Evolutionary conservation across 2,329 filamentous ascomycete species (phyloP), one percentile per base, ranked within the genome.

Genomic region (Cercospora berteroae): DNA sequence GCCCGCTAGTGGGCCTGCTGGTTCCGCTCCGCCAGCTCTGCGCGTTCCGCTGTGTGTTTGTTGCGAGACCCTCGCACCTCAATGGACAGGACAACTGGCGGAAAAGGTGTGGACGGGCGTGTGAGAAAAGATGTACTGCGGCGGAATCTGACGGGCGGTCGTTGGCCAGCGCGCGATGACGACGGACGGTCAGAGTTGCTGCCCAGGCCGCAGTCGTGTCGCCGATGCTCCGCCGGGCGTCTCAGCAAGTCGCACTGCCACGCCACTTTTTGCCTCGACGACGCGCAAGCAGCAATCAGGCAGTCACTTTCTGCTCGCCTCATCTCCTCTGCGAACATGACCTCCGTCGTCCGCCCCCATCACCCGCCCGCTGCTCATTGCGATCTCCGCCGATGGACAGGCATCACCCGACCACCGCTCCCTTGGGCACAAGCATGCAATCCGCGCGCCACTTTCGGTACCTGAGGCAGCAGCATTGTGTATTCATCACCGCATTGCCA

Each of bases 1-100:
- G 61, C 61, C 61, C 50, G 48, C 60, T 63, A 63, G 48, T 57
- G 61, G 61, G 61, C 61, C 25, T n/a, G 18, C 61, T 44, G 9
- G 4, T n/a, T 63, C 61, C 48, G 61, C 61, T 63, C 48, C 61
- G 61, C 61, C 61, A 63, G 61, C 48, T 56, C 50, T 63, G 50
- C 10, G 60, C 59, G 13, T 12, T 31, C 33, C 23, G 39, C n/a
- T 52, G 42, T 29, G 52, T 50, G 25, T 33, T 57, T 33, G 52
- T n/a, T 57, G 52, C 29, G 52, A 29, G 25, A 31, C 12, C 20
- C 8, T 8, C 20, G 7, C 52, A 57, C 13, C 25, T n/a, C 52
- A 57, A 57, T 57, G 52, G 52, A 57, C 52, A 57, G 52, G 52
- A 57, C 12, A 16, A 29, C n/a, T 25, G 52, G 52, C 52, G 52